A percentile compares a stretch with the other conserved stretches of the same genome.
Evolutionary conservation across 495 filamentous ascomycete genomes (phyloP).

Genomic region (Platismatia glauca): DNA sequence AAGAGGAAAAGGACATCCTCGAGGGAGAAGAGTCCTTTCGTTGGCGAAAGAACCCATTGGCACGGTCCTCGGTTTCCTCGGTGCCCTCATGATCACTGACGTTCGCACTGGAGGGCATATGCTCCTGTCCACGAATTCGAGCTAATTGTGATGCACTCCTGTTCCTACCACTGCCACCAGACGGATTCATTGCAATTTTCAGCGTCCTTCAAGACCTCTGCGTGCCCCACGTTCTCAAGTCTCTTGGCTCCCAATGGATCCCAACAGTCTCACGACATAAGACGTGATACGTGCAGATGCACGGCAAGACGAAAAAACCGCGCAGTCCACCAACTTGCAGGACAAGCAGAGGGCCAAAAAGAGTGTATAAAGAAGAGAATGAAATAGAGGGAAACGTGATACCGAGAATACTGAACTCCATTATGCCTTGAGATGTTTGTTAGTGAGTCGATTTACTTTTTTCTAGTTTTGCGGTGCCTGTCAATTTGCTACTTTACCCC

Average conservation of each 20-base stretch:
- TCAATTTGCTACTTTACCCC: background rate
- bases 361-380: background rate
- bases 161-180: conserved; percentile 6
- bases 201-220: background rate
- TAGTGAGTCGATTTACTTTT: background rate
- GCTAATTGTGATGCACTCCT: conserved; percentile 18
- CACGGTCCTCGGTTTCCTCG: conserved; percentile 4
- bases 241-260: background rate
- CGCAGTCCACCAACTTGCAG: background rate
- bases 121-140: conserved; percentile 13
- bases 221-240: background rate
- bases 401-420: background rate
- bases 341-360: background rate
- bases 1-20: conserved; percentile 17
- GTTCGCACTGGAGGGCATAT: conserved; percentile 2
- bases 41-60: conserved; percentile 1
- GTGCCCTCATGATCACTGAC: conserved; percentile 8
- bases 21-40: conserved; percentile 22
- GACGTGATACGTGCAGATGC: conserved; percentile 3
- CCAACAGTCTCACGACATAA: background rate
- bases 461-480: background rate
- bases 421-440: background rate
- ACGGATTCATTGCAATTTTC: conserved; percentile 7
- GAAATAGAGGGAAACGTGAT: background rate
- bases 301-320: background rate